A percentile compares a stretch with the other conserved stretches of the same genome.
phyloP scores from a whole-genome alignment of 768 basidiomycete species.

The Mycena floridula region DNA sequence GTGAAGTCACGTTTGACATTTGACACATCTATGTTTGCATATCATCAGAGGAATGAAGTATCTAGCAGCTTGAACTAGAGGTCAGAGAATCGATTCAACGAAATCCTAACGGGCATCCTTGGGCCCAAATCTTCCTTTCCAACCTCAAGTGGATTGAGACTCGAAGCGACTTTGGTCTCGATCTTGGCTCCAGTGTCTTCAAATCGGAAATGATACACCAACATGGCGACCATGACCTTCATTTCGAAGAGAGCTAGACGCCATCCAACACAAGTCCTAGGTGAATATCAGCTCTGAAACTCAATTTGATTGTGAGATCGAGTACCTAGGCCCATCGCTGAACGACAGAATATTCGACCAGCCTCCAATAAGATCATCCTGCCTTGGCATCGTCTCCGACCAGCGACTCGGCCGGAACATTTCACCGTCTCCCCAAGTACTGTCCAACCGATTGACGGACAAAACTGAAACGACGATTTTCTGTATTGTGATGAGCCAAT shows the following conservation, averaged over 20 bases:
- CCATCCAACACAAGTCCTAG: neutral
- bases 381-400: slow-evolving; percentile 17
- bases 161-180: slow-evolving; percentile 15
- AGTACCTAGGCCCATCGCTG: slow-evolving; percentile 24
- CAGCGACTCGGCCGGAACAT: slow-evolving; percentile 24
- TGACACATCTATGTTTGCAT: too few relatives aligned
- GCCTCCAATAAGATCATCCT: slow-evolving; percentile 17
- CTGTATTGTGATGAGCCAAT: neutral
- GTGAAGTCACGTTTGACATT: too few relatives aligned
- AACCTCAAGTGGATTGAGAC: slow-evolving; percentile 18
- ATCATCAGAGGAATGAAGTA: too few relatives aligned
- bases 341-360: slow-evolving; percentile 24
- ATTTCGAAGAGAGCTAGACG: slow-evolving; percentile 19
- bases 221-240: slow-evolving; percentile 23
- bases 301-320: too few relatives aligned
- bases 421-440: slow-evolving; percentile 24
- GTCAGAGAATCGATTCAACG: neutral
- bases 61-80: too few relatives aligned
- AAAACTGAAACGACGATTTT: neutral
- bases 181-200: slow-evolving; percentile 19
- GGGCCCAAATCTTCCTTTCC: slow-evolving; percentile 11
- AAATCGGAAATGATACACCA: slow-evolving; percentile 22
- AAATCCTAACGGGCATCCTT: neutral
- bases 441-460: neutral
- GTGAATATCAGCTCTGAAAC: too few relatives aligned